Evolutionary conservation across 2,329 filamentous ascomycete species (phyloP), one percentile per base, ranked within the genome.

Genomic region (Aspergillus tamarii): DNA sequence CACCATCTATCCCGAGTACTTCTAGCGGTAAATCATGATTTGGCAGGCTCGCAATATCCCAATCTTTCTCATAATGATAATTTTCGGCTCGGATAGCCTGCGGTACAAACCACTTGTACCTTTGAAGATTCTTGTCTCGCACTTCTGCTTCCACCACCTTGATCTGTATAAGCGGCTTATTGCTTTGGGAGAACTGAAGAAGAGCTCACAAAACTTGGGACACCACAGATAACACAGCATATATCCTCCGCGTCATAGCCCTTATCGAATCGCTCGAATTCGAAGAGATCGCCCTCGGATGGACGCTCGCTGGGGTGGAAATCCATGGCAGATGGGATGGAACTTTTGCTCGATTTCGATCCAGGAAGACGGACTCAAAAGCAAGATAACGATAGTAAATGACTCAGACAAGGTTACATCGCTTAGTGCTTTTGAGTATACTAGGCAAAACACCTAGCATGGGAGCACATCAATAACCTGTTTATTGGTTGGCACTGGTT

Each of bases 381-480:
- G 16, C 16, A 34, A 34, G 30, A 32, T n/a, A 34, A 5, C 3
- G 30, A 34, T 53, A 53, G 28, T 32, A 34, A 32, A 53, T 23
- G 48, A 52, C 26, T 52, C 48, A 52, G 48, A 32, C 48, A 52
- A 52, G 48, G 48, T 32, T 52, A 34, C 50, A 53, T 53, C 28
- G 30, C n/a, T 53, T 53, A 53, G 50, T 19, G 28, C 50, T 19
- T 21, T 53, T 34, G 14, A 34, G 50, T 34, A 34, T 32, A 32
- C 7, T 21, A 32, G 19, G 19, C 16, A 19, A 53, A 34, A 53
- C 21, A 34, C 48, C 48, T 53, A n/a, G 48, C 48, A 53, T 32
- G 28, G 26, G 23, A 32, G 28, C 48, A 12, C 50, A 48, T 28
- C 50, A 34, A 34, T 11, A 34, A 21, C 34, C 19, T 34, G 19